Conservation (phyloP, 306 rosid species). For the Lathyrus aphaca region DNA sequence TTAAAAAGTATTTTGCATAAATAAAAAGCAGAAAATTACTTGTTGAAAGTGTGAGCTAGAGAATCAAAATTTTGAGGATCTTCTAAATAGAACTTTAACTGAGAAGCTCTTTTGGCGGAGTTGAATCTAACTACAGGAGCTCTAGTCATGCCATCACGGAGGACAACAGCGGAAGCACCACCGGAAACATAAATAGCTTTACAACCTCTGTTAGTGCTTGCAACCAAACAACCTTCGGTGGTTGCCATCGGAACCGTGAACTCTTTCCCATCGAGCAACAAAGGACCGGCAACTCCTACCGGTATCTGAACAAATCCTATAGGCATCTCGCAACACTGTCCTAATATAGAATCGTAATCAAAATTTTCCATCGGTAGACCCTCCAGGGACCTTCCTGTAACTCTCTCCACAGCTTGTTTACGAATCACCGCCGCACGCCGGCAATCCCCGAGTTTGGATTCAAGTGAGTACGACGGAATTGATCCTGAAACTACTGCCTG, state of each 20-base stretch:
- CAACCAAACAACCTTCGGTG: slow-evolving; percentile 84
- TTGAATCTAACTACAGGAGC: slow-evolving; percentile 83
- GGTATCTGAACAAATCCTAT: slow-evolving; percentile 83
- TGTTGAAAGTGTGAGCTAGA: slow-evolving; percentile 69
- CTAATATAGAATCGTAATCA: slow-evolving; percentile 74
- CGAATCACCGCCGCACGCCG: slow-evolving; percentile 69
- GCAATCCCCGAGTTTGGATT: slow-evolving; percentile 71
- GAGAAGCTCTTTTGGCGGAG: slow-evolving; percentile 70
- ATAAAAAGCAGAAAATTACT: slow-evolving; percentile 36
- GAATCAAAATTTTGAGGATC: slow-evolving; percentile 66
- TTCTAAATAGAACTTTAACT: slow-evolving; percentile 75
- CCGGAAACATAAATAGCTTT: slow-evolving; percentile 82
- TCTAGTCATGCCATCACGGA: slow-evolving; percentile 83
- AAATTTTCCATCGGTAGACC: slow-evolving; percentile 80
- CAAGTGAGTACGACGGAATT: slow-evolving; percentile 70
- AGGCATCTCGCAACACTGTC: slow-evolving; percentile 98
- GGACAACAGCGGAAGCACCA: slow-evolving; percentile 67
- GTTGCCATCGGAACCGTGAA: slow-evolving; percentile 91
- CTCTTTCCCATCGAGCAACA: slow-evolving; percentile 70
- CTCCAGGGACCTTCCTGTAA: slow-evolving; percentile 51
- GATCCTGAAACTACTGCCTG: slow-evolving; percentile 59
- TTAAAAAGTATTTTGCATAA: too few species aligned
- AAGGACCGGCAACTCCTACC: slow-evolving; percentile 88
- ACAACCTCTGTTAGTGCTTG: slow-evolving; percentile 88
- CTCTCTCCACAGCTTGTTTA: slow-evolving; percentile 64